These are phyloP conservation scores for Capronia americana DNA, from an alignment of 2,329 filamentous ascomycete genomes.

Conservation along the genomic window DNA sequence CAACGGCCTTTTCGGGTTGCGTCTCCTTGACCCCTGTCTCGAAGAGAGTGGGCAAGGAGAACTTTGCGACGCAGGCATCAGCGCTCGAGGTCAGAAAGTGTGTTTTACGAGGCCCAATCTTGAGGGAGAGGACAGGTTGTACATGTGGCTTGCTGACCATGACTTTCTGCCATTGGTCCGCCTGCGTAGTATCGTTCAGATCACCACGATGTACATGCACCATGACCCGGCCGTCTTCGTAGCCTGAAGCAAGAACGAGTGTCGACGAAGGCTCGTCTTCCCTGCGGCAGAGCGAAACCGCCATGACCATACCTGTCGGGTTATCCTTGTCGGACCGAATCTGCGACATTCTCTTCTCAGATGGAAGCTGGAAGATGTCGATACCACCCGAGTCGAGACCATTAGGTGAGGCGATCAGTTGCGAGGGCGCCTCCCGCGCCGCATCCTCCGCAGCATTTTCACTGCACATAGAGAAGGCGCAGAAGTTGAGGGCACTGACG, in stretches of 20 bases:
- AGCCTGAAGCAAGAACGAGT: conserved; percentile 69
- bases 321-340: conserved; percentile 55
- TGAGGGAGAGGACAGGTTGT: conserved; percentile 81
- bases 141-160: conserved; percentile 74
- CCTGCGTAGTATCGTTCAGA: conserved; percentile 16
- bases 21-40: conserved; percentile 40
- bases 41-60: conserved; percentile 61
- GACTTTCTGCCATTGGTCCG: conserved; percentile 57
- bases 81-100: conserved; percentile 82
- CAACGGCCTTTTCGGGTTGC: conserved; percentile 64
- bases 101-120: conserved; percentile 56
- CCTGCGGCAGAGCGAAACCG: conserved; percentile 67
- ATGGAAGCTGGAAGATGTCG: conserved; percentile 83
- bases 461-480: conserved; percentile 73
- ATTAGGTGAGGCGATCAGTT: conserved; percentile 78
- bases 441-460: conserved; percentile 35
- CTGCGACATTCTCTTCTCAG: conserved; percentile 70
- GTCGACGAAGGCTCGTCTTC: conserved; percentile 38
- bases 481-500: conserved; percentile 96
- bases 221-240: conserved; percentile 81
- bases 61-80: conserved; percentile 78
- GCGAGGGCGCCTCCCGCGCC: background rate
- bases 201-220: conserved; percentile 56
- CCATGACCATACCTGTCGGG: conserved; percentile 81
- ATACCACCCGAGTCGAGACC: conserved; percentile 76